These are phyloP conservation scores for Daldinia childiae DNA, from an alignment of 495 filamentous ascomycete species.

Conservation along the genomic window DNA sequence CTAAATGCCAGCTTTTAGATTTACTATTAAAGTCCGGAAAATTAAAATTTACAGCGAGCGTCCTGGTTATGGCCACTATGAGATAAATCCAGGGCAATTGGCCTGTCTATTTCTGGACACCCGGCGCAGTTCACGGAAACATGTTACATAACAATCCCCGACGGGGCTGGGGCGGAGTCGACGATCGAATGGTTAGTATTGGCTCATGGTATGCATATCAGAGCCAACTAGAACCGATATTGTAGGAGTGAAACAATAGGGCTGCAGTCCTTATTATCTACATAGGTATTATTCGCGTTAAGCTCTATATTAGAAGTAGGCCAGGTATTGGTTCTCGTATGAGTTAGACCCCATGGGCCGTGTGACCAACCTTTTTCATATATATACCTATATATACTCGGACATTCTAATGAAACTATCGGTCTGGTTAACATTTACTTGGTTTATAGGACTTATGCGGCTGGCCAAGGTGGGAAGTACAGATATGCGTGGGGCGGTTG, in stretches of 20 bases:
- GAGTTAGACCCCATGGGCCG: background rate
- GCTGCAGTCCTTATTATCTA: background rate
- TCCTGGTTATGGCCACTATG: background rate
- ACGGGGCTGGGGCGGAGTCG: conserved; percentile 11
- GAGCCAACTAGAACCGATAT: background rate
- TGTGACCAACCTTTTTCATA: background rate
- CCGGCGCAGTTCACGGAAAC: background rate
- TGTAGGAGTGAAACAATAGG: background rate
- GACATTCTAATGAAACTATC: background rate
- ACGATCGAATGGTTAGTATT: background rate
- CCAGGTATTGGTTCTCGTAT: background rate
- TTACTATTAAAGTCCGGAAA: background rate
- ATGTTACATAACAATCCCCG: background rate
- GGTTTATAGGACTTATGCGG: background rate
- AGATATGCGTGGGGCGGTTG: background rate
- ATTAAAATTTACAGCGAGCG: background rate
- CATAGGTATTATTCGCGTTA: background rate
- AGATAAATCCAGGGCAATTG: background rate
- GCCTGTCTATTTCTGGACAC: conserved; percentile 11
- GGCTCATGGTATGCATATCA: background rate
- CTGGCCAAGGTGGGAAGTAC: background rate
- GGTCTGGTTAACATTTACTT: background rate
- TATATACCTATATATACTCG: background rate
- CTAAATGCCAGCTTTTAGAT: background rate
- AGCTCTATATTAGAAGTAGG: too few relatives aligned